Evolutionary conservation across 495 filamentous ascomycete species (phyloP), one percentile per base, ranked within the genome.

Genomic region (Parachaetomium inaequale): DNA sequence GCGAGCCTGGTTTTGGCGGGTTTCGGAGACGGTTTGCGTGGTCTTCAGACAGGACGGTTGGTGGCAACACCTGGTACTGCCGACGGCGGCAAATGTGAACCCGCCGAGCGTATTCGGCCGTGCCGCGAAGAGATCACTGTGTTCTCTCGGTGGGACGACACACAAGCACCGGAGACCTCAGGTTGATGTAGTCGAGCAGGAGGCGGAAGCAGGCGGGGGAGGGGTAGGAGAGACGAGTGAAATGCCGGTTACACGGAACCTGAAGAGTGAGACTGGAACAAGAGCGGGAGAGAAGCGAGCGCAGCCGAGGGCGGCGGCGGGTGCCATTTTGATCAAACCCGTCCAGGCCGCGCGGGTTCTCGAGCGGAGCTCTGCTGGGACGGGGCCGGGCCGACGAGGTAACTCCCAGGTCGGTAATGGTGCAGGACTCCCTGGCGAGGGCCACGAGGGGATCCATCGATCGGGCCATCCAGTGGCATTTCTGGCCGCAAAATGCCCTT

Each of bases 321-420:
- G 46, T 58, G 57, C 47, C 60, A 49, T 68, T 66, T 61, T 68
- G 66, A 66, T 66, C 59, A 28, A 55, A 42, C 28, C 56, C 14
- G 36, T 15, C 14, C 21, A 21, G 46, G 31, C 23, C 32, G 15
- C 46, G 28, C 31, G 17, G 43, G 21, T 23, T 36, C 32, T 19
- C 42, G 14, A 55, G 49, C 32, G 58, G 45, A 23, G 61, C 26
- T 56, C 55, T 43, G 12, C 45, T 51, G 3, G 8, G 8, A 11
- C 17, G 36, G 36, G 36, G 36, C 21, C 28, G n/a, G n/a, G 21
- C 61, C 23, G 43, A n/a, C n/a, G n/a, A n/a, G n/a, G n/a, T n/a
- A n/a, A n/a, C n/a, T n/a, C n/a, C n/a, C n/a, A n/a, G n/a, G n/a
- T n/a, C n/a, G n/a, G n/a, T n/a, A n/a, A n/a, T n/a, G n/a, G n/a